A percentile compares a stretch with the other conserved stretches of the same genome.
phyloP scores from a whole-genome alignment of 495 filamentous ascomycete genomes.

The Hypoxylon lenormandii region DNA sequence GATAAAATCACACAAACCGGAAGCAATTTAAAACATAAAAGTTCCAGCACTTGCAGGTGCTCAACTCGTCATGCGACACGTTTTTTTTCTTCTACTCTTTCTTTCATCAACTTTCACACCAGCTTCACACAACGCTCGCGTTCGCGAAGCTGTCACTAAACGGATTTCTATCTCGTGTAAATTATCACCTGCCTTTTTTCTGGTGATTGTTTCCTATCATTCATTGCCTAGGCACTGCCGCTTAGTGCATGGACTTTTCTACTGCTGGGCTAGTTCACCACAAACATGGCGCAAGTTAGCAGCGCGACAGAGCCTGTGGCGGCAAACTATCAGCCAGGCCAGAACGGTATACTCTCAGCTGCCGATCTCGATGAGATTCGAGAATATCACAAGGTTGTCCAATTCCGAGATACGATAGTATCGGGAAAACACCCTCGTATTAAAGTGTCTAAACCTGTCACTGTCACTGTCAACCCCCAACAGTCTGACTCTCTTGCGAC shows the following conservation, averaged over 20 bases:
- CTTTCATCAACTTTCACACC: slow-evolving; percentile 1
- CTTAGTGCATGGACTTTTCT: slow-evolving; percentile 27
- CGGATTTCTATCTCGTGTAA: slow-evolving; percentile 15
- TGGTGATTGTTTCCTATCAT: slow-evolving; percentile 25
- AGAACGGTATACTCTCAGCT: slow-evolving; percentile 37
- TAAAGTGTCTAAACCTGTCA: slow-evolving; percentile 59
- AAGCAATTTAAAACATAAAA: slow-evolving; percentile 17
- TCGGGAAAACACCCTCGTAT: slow-evolving; percentile 79
- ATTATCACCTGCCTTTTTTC: slow-evolving; percentile 1
- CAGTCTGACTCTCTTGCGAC: slow-evolving; percentile 49
- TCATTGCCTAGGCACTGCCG: slow-evolving; percentile 13
- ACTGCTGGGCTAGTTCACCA: slow-evolving; percentile 20
- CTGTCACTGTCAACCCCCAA: slow-evolving; percentile 52
- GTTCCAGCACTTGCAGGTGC: slow-evolving; percentile 24
- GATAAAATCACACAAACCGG: too few species aligned
- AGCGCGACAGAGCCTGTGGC: slow-evolving; percentile 31
- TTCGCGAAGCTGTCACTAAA: slow-evolving; percentile 9
- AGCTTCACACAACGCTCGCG: slow-evolving; percentile 19
- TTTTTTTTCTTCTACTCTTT: slow-evolving; percentile 24
- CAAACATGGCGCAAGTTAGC: slow-evolving; percentile 44
- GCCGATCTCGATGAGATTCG: slow-evolving; percentile 56
- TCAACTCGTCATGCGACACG: slow-evolving; percentile 43
- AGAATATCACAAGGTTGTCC: slow-evolving; percentile 79
- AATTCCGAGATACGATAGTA: slow-evolving; percentile 79
- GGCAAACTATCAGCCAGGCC: slow-evolving; percentile 23